Evolutionary conservation across 1,284 basidiomycete species (phyloP).

Genomic region (Cystobasidium sp.): DNA sequence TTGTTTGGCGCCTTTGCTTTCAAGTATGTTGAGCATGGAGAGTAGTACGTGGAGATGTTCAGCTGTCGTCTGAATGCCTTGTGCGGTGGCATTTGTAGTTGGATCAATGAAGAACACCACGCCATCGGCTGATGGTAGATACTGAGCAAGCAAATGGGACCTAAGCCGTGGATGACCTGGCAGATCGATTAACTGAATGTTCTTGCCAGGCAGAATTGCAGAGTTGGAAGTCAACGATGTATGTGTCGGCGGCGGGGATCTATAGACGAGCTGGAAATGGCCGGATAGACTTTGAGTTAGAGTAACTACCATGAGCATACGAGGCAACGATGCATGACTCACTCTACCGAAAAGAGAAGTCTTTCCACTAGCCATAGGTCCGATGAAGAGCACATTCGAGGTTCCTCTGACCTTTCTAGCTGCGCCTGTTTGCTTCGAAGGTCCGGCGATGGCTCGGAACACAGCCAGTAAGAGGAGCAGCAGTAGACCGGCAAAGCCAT

Average conservation of each 20-base stretch:
- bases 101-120: conserved; percentile 51
- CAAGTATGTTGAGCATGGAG: conserved; percentile 48
- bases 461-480: conserved; percentile 24
- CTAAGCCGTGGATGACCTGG: conserved; percentile 53
- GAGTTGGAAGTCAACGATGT: conserved; percentile 52
- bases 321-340: not conserved
- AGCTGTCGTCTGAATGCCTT: conserved; percentile 49
- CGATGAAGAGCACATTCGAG: conserved; percentile 46
- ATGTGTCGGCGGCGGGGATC: conserved; percentile 45
- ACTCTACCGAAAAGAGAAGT: conserved; percentile 51
- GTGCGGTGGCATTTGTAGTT: conserved; percentile 44
- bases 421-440: conserved; percentile 2
- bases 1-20: not conserved
- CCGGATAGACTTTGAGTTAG: not conserved
- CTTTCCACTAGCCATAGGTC: conserved; percentile 51
- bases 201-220: conserved; percentile 44
- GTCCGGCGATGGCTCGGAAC: conserved; percentile 8
- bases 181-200: conserved; percentile 48
- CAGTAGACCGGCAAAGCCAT: conserved; percentile 18
- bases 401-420: conserved; percentile 16
- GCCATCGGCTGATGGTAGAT: conserved; percentile 49
- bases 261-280: conserved; percentile 48
- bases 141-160: conserved; percentile 51
- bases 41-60: conserved; percentile 52
- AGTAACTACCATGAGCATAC: not conserved